phyloP scores from a whole-genome alignment of 2,329 filamentous ascomycete genomes.

The Fusarium sarcochroum region DNA sequence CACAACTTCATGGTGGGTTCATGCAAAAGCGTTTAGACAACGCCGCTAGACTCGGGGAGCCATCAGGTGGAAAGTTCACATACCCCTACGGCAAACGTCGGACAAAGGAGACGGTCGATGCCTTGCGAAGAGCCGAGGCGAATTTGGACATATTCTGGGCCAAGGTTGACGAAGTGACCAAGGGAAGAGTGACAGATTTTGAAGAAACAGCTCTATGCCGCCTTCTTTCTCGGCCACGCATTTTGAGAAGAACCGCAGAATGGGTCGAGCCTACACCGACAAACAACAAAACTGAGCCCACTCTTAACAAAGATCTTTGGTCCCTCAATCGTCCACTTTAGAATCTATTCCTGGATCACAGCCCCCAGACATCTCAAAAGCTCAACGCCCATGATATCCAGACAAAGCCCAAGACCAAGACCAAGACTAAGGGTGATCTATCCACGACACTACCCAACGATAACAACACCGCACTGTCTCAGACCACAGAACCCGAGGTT shows the following conservation, averaged over 20 bases:
- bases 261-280: not conserved
- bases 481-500: too few relatives aligned
- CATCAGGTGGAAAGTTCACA: not conserved
- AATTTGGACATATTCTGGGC: not conserved
- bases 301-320: not conserved
- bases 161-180: not conserved
- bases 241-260: not conserved
- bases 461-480: too few relatives aligned
- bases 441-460: too few relatives aligned
- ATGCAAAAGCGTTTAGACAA: too few relatives aligned
- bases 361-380: too few relatives aligned
- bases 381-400: too few relatives aligned
- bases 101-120: not conserved
- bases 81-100: conserved; percentile 6
- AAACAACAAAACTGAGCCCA: not conserved
- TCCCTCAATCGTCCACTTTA: not conserved
- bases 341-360: not conserved
- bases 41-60: not conserved
- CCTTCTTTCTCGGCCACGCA: not conserved
- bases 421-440: not conserved
- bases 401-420: not conserved
- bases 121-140: not conserved
- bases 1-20: too few relatives aligned
- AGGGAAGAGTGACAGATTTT: rapidly evolving
- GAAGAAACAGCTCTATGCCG: rapidly evolving